phyloP scores from a whole-genome alignment of 2,329 filamentous ascomycete species.

The Monilinia polystroma region DNA sequence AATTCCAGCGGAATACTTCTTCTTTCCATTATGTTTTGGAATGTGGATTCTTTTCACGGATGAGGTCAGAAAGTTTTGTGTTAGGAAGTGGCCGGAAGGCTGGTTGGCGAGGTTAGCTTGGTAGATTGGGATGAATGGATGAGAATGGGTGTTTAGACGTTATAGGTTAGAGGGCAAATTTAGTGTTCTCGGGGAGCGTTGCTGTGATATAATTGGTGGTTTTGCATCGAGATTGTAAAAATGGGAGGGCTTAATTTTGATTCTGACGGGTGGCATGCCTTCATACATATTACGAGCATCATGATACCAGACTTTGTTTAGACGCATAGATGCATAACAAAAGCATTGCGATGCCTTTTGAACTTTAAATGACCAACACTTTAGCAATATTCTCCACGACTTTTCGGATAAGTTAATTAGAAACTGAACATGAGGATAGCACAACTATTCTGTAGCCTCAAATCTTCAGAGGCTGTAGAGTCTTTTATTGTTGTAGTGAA shows the following conservation, averaged over 20 bases:
- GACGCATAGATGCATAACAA: neutral
- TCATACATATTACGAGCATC: neutral
- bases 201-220: neutral
- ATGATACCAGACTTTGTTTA: neutral
- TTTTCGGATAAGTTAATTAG: neutral
- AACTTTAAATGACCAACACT: neutral
- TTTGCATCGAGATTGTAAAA: neutral
- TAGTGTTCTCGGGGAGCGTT: neutral
- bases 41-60: constrained; percentile 61
- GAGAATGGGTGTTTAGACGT: neutral
- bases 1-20: constrained; percentile 72
- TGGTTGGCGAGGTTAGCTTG: constrained; percentile 61
- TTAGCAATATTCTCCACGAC: neutral
- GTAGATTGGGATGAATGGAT: constrained; percentile 43
- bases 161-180: neutral
- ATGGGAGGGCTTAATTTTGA: neutral
- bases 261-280: neutral
- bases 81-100: constrained; percentile 58
- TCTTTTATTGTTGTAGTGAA: neutral
- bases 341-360: neutral
- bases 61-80: constrained; percentile 61
- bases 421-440: neutral
- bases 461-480: too few species aligned
- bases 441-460: neutral
- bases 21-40: constrained; percentile 71